Percentiles rank a stretch among this genome's conserved stretches.
These are phyloP conservation scores for Rhizopus stolonifer DNA, from an alignment of 371 early-diverging fungal genomes.

Conservation along the genomic window DNA sequence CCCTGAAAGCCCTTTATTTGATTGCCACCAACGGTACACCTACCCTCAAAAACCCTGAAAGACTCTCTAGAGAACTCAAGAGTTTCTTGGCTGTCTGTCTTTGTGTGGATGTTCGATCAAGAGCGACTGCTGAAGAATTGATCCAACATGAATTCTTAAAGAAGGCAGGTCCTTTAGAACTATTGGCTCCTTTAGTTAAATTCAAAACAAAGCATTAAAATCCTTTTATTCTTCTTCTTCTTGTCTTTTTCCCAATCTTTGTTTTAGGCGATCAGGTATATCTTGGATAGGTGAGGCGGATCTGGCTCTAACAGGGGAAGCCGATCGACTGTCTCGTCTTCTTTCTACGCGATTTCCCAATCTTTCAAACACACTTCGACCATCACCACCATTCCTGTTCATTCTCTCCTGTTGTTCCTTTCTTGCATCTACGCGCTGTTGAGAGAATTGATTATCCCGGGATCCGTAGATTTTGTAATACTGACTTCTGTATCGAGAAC, in stretches of 20 bases:
- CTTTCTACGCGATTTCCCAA: constrained; percentile 16
- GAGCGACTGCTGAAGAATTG: constrained; percentile 84
- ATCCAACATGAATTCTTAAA: constrained; percentile 75
- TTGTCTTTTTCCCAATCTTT: constrained; percentile 10
- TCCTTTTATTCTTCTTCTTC: constrained; percentile 1
- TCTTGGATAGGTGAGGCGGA: constrained; percentile 1
- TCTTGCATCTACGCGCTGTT: constrained; percentile 8
- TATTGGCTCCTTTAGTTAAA: constrained; percentile 55
- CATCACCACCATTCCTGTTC: constrained; percentile 20
- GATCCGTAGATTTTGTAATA: constrained; percentile 56
- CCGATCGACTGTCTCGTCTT: constrained; percentile 9
- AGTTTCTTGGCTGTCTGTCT: constrained; percentile 85
- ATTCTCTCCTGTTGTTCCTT: constrained; percentile 8
- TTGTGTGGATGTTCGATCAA: constrained; percentile 84
- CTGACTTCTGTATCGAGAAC: constrained; percentile 49
- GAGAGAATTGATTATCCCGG: constrained; percentile 10
- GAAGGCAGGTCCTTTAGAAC: constrained; percentile 55
- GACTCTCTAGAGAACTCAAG: constrained; percentile 78
- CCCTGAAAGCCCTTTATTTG: constrained; percentile 91
- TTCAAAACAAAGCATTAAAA: constrained; percentile 40
- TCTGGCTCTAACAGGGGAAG: constrained; percentile 1
- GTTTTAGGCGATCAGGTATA: constrained; percentile 12
- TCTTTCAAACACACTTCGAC: constrained; percentile 27
- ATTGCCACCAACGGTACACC: constrained; percentile 98
- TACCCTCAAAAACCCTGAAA: constrained; percentile 84